phyloP scores from a whole-genome alignment of 2,329 filamentous ascomycete genomes.

The Trichophyton simii region DNA sequence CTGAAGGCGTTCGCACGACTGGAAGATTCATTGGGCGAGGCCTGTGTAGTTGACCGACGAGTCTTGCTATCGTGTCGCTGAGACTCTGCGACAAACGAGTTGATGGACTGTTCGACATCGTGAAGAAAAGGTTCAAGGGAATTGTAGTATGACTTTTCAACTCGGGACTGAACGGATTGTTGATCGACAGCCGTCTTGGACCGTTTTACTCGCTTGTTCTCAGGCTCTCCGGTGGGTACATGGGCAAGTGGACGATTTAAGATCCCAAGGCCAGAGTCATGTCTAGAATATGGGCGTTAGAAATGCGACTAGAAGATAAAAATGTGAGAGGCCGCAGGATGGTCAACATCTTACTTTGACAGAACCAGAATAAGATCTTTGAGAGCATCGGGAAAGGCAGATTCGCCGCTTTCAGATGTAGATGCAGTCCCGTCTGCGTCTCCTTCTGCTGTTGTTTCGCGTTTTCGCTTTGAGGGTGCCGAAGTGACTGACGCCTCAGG shows the following conservation, averaged over 20 bases:
- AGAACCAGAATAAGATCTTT: conserved; percentile 25
- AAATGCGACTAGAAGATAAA: not conserved
- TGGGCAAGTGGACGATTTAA: conserved; percentile 29
- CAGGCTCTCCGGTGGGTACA: conserved; percentile 26
- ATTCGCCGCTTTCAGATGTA: conserved; percentile 14
- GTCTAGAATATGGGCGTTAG: conserved; percentile 22
- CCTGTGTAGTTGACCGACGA: conserved; percentile 18
- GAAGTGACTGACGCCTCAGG: conserved; percentile 21
- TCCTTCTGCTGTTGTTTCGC: conserved; percentile 18
- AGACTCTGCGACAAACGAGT: conserved; percentile 26
- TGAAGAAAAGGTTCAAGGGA: conserved; percentile 31
- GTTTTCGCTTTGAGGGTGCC: conserved; percentile 33
- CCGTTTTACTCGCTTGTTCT: conserved; percentile 32
- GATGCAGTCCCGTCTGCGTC: conserved; percentile 15
- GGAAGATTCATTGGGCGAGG: conserved; percentile 21
- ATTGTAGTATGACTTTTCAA: conserved; percentile 27
- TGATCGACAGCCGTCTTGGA: conserved; percentile 16
- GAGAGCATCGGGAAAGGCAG: conserved; percentile 24
- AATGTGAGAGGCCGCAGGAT: not conserved
- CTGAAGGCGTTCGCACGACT: conserved; percentile 46
- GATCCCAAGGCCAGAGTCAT: conserved; percentile 33
- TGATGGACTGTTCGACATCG: conserved; percentile 31
- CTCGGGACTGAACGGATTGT: conserved; percentile 28
- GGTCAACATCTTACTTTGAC: conserved; percentile 19
- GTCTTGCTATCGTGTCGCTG: conserved; percentile 18